Evolutionary conservation across 1,139 yeast genomes (phyloP).

Genomic region (Debaryomyces coudertii): DNA sequence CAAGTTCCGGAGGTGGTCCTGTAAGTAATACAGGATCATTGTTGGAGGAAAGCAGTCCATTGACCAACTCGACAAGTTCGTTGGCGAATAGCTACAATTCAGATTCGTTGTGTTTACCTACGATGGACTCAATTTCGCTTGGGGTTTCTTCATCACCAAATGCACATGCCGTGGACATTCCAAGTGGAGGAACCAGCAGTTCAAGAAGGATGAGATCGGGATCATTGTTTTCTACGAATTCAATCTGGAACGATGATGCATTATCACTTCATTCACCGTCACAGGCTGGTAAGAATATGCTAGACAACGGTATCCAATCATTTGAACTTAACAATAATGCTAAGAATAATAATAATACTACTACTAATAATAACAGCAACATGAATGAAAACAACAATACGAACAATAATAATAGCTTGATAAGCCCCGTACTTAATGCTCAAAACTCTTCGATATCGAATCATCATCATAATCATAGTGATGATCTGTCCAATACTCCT

Average conservation of each 20-base stretch:
- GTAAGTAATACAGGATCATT: constrained; percentile 4
- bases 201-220: constrained; percentile 45
- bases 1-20: constrained; percentile 1
- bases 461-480: constrained; percentile 9
- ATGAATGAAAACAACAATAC: constrained; percentile 17
- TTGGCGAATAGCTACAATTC: constrained; percentile 19
- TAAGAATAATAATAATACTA: constrained; percentile 15
- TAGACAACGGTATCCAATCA: constrained; percentile 22
- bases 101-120: constrained; percentile 22
- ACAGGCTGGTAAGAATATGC: constrained; percentile 16
- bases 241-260: constrained; percentile 53
- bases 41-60: not conserved
- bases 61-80: constrained; percentile 22
- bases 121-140: constrained; percentile 28
- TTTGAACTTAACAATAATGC: constrained; percentile 15
- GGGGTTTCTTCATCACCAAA: constrained; percentile 25
- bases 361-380: constrained; percentile 18
- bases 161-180: constrained; percentile 23
- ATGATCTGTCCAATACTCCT: constrained; percentile 8
- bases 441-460: constrained; percentile 22
- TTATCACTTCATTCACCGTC: constrained; percentile 22
- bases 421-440: constrained; percentile 38
- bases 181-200: constrained; percentile 13
- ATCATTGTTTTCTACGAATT: constrained; percentile 46
- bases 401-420: constrained; percentile 22